phyloP scores from a whole-genome alignment of 257 asterid species.

The Fraxinus cuspidata region DNA sequence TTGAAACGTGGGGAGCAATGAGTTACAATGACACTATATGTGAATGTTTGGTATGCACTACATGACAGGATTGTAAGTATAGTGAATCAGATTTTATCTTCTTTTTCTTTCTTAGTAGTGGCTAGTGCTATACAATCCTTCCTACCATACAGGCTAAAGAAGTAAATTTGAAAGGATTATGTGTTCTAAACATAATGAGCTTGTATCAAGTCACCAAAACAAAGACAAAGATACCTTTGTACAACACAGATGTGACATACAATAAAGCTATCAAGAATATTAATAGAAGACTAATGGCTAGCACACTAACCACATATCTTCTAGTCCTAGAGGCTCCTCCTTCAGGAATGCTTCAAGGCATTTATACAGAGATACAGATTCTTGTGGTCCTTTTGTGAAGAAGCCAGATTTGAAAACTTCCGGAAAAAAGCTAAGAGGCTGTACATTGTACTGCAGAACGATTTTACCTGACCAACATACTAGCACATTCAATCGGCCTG shows the following conservation, averaged over 20 bases:
- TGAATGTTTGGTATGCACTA: neutral
- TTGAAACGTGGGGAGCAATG: neutral
- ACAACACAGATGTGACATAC: neutral
- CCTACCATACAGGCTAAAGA: neutral
- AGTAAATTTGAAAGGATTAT: conserved; percentile 6
- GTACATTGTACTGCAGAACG: conserved; percentile 46
- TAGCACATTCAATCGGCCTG: conserved; percentile 59
- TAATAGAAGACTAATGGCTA: conserved; percentile 19
- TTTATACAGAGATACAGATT: conserved; percentile 79
- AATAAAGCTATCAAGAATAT: conserved; percentile 15
- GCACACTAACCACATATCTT: conserved; percentile 94
- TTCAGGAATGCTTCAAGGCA: conserved; percentile 91
- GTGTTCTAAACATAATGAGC: conserved; percentile 10
- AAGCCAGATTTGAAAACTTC: conserved; percentile 75
- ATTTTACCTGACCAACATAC: conserved; percentile 72
- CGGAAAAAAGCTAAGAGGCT: conserved; percentile 58
- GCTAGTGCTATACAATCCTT: neutral
- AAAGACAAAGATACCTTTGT: neutral
- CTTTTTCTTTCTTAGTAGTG: neutral
- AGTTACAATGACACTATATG: neutral
- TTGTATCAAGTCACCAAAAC: conserved; percentile 6
- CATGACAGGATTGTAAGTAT: neutral
- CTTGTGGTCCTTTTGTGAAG: conserved; percentile 66
- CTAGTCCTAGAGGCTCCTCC: conserved; percentile 99
- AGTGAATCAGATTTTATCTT: neutral